Evolutionary conservation across 495 filamentous ascomycete species (phyloP).

Genomic region (Apiosordaria backusii): DNA sequence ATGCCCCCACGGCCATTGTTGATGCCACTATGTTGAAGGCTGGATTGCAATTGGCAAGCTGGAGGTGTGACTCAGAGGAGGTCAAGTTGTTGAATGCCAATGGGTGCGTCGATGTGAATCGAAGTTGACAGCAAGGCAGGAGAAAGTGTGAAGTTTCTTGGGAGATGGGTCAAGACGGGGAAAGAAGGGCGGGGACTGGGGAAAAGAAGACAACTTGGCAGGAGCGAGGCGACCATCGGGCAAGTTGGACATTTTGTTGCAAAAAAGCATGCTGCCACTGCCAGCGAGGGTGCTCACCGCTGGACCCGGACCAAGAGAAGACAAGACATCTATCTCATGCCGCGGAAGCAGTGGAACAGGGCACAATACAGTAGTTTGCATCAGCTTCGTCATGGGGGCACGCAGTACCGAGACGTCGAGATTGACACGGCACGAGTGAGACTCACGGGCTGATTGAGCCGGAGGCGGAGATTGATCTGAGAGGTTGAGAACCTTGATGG

Average conservation of each 20-base stretch:
- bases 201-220: slow-evolving; percentile 1
- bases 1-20: slow-evolving; percentile 5
- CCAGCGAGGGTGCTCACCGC: not conserved
- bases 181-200: not conserved
- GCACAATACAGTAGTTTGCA: no score
- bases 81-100: no score
- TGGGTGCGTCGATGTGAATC: no score
- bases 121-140: no score
- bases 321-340: not conserved
- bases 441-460: not conserved
- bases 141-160: no score
- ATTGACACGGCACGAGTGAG: not conserved
- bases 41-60: no score
- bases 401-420: no score
- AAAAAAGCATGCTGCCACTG: not conserved
- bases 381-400: no score
- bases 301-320: not conserved
- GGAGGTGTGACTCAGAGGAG: no score
- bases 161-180: no score
- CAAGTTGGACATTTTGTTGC: not conserved
- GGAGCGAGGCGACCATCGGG: not conserved
- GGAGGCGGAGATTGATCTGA: not conserved
- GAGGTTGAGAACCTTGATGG: slow-evolving; percentile 25
- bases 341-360: not conserved
- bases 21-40: not conserved